Base-by-base conservation (phyloP, 495 filamentous ascomycete genomes). In the Penicillium robsamsonii region DNA sequence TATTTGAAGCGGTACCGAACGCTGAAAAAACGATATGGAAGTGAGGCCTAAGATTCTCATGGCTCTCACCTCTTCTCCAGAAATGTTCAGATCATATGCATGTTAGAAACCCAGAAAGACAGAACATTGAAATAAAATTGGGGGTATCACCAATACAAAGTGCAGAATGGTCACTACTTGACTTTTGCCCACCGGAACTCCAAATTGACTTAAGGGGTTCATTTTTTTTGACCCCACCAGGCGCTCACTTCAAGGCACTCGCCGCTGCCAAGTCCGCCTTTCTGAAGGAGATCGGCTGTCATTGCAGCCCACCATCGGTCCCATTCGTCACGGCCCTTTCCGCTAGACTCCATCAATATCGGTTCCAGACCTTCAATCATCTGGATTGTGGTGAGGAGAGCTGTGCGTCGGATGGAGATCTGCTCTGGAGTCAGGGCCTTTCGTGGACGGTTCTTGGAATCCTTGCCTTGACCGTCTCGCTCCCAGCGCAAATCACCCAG, bases 1-100 rank as follows among this genome's bases (percentile, higher is more conserved):
- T 94, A 93, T 76, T 75, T 98, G 58, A 97, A 96, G 77, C 84
- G 88, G 71, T 98, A 98, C 77, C 85, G 94, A 60, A 84, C 90
- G 45, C 79, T 98, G 61, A 86, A 86, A 64, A 84, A 92, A 75
- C 82, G 91, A 66, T 97, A 97, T 76, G 83, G 86, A 57, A 69
- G 63, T 77, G 60, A 74, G 60, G 46, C 51, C 60, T 45, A 33
- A 44, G 31, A 29, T 42, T 51, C 25, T 33, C 41, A 38, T 25
- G 38, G 50, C 47, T 37, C 53, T 58, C 58, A 48, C 57, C 37
- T 44, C 24, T 46, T 54, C 53, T 33, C 43, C 48, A 51, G 40
- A 50, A 47, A 41, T 42, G n/a, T 33, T 25, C 40, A 45, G 50
- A 54, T 49, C 45, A 56, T 46, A 58, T 61, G 55, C 61, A 51